phyloP scores from a whole-genome alignment of 2,329 filamentous ascomycete species.

The Plenodomus tracheiphilus region DNA sequence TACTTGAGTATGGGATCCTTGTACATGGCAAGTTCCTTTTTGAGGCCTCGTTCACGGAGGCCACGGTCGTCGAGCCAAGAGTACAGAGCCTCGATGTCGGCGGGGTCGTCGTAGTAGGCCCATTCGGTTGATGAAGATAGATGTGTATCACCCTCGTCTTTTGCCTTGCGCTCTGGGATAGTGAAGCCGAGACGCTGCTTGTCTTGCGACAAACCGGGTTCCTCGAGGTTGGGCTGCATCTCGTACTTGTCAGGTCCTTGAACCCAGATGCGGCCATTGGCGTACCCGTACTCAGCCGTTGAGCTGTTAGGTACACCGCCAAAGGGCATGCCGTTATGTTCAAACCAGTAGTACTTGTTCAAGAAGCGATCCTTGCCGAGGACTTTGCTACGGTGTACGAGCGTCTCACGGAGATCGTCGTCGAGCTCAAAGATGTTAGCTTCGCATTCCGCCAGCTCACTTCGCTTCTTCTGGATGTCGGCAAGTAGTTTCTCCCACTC shows the following conservation, averaged over 20 bases:
- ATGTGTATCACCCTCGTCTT: constrained; percentile 81
- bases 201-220: constrained; percentile 75
- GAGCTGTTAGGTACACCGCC: constrained; percentile 85
- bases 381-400: constrained; percentile 86
- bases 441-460: constrained; percentile 78
- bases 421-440: constrained; percentile 83
- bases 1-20: constrained; percentile 74
- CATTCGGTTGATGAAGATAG: constrained; percentile 79
- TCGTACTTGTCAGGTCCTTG: constrained; percentile 93
- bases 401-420: constrained; percentile 89
- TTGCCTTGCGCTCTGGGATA: constrained; percentile 79
- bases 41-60: constrained; percentile 80
- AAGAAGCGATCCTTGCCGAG: constrained; percentile 95
- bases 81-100: constrained; percentile 76
- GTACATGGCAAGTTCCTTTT: constrained; percentile 81
- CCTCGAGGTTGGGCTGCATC: constrained; percentile 53
- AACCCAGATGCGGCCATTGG: constrained; percentile 94
- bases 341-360: constrained; percentile 99
- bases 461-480: constrained; percentile 86
- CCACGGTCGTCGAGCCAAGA: constrained; percentile 88
- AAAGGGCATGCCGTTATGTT: constrained; percentile 97
- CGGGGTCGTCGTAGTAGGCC: constrained; percentile 86
- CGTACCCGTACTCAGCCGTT: constrained; percentile 83
- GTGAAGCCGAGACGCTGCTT: constrained; percentile 77
- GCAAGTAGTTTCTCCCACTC: constrained; percentile 86